Base-by-base conservation (phyloP, 1,139 yeast species). In the Candida pseudoviswanathii region DNA sequence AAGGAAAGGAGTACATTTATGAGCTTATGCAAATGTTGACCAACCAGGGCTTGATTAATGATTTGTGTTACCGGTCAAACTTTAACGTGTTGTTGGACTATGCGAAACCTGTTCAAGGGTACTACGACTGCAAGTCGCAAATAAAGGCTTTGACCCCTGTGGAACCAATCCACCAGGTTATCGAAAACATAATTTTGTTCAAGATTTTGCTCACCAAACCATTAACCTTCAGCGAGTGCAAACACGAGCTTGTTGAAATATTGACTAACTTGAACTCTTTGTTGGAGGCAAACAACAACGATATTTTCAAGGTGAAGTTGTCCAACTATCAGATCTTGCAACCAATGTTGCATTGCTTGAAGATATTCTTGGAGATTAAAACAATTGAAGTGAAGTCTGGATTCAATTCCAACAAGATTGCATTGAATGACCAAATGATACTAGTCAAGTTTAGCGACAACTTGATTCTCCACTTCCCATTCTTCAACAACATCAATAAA, bases 271-370 rank as follows among this genome's bases (percentile, higher is more conserved):
- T 69, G 39, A 68, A 64, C 50, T 43, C 52, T 4, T 48, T 58
- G 11, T 57, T 72, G 33, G 57, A 58, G n/a, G 24, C 9, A 5
- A 58, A 60, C 3, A 64, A 63, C 51, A 59, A 59, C 42, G 71
- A 69, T 40, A 49, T 64, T 30, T 61, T 66, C 49, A 65, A 67
- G 47, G 58, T 71, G 3, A 66, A 67, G 46, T 61, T 71, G 53
- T 64, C 73, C 36, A 71, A 70, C 51, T 69, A 65, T 54, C 74
- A 71, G 49, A 50, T 71, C 26, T 55, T 71, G 22, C 74, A 73
- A 30, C 75, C 71, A 36, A 58, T 73, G 42, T 56, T 73, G 24
- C 77, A 71, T 49, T 53, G 71, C 24, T 55, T 73, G 41, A 70
- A 67, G 52, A 58, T 69, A 10, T 58, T 62, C 22, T 59, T 70